Evolutionary conservation across 176 grass and related monocot species (phyloP).

Genomic region (Paspalum vaginatum): DNA sequence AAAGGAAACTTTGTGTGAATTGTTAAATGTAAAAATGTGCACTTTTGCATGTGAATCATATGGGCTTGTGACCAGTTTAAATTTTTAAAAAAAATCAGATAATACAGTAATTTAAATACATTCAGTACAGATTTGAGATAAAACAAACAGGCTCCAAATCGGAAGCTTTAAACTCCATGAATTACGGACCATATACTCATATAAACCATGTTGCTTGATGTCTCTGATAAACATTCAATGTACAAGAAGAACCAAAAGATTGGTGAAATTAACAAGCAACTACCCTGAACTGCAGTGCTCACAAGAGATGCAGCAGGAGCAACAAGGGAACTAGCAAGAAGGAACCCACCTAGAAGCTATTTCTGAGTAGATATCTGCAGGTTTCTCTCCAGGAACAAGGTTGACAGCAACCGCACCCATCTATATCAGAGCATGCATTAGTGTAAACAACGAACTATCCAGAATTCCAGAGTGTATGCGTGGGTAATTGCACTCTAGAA

Average conservation of each 20-base stretch:
- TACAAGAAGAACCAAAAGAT: neutral
- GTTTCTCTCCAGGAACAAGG: slow-evolving; percentile 85
- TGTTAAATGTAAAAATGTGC: neutral
- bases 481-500: slow-evolving; percentile 18
- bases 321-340: slow-evolving; percentile 10
- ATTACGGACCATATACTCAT: neutral
- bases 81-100: neutral
- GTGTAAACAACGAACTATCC: neutral
- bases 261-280: neutral
- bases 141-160: neutral
- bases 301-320: neutral
- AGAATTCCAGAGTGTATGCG: slow-evolving; percentile 29
- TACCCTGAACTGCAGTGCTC: neutral
- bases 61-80: neutral
- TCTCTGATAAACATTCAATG: neutral
- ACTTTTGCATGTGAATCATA: neutral
- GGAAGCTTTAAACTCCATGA: neutral
- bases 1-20: slow-evolving; percentile 9
- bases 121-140: neutral
- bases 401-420: slow-evolving; percentile 89
- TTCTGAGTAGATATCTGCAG: slow-evolving; percentile 95
- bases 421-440: slow-evolving; percentile 47
- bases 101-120: slow-evolving; percentile 16
- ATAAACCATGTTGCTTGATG: neutral
- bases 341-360: slow-evolving; percentile 76